These are phyloP conservation scores for Rhodotorula sp. DNA, from an alignment of 1,284 basidiomycete species.

Conservation along the genomic window DNA sequence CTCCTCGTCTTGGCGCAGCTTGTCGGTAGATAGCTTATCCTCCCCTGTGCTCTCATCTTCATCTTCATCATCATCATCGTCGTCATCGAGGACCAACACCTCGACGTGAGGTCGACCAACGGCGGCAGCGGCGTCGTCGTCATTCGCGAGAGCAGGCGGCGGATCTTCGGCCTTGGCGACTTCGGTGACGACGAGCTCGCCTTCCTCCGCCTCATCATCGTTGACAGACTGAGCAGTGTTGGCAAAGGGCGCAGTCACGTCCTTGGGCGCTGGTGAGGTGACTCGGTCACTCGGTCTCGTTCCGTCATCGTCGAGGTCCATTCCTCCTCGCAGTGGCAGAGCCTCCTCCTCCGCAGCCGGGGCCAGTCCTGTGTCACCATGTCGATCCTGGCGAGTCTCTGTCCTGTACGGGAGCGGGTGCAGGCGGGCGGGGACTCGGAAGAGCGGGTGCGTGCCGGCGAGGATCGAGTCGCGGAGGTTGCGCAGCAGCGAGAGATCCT, in stretches of 20 bases:
- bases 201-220: not conserved
- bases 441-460: slow-evolving; percentile 20
- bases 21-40: not conserved
- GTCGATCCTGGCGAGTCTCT: not conserved
- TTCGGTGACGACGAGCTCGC: not conserved
- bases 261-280: no score
- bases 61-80: not conserved
- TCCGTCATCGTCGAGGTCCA: not conserved
- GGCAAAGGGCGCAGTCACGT: no score
- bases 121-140: not conserved
- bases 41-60: not conserved
- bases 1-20: not conserved
- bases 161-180: not conserved
- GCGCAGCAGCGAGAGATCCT: slow-evolving; percentile 22
- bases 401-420: slow-evolving; percentile 2
- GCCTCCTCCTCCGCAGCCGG: no score
- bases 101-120: not conserved
- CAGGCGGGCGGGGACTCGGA: slow-evolving; percentile 18
- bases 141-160: not conserved
- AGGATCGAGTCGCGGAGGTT: slow-evolving; percentile 25
- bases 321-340: no score
- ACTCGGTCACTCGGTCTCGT: not conserved
- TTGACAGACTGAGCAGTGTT: no score
- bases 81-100: not conserved
- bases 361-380: not conserved